Evolutionary conservation across 2,329 filamentous ascomycete genomes (phyloP).

Genomic region (Tolypocladium cylindrosporum): DNA sequence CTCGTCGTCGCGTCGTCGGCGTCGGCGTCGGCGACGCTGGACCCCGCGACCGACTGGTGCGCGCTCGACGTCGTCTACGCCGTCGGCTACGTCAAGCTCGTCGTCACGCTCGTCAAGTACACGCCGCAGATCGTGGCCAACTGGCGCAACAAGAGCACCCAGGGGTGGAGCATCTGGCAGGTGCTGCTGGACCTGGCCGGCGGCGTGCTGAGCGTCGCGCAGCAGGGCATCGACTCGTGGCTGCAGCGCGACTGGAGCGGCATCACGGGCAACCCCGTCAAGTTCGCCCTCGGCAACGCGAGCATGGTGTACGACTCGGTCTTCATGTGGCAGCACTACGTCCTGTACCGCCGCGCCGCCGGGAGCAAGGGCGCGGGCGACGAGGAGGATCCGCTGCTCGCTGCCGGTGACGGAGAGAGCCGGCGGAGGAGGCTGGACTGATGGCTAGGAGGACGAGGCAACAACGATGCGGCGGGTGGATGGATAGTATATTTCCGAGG

Average conservation of each 20-base stretch:
- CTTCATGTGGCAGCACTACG: slow-evolving; percentile 83
- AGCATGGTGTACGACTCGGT: slow-evolving; percentile 77
- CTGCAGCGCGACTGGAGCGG: slow-evolving; percentile 83
- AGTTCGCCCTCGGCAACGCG: slow-evolving; percentile 77
- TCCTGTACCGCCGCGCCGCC: slow-evolving; percentile 49
- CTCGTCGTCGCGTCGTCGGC: slow-evolving; percentile 30
- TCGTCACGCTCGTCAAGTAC: slow-evolving; percentile 87
- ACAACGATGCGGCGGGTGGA: neutral
- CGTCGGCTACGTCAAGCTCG: slow-evolving; percentile 78
- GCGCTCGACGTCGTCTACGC: slow-evolving; percentile 56
- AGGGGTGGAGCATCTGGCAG: slow-evolving; percentile 78
- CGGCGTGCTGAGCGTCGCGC: slow-evolving; percentile 69
- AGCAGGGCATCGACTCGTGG: slow-evolving; percentile 77
- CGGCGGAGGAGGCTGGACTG: neutral
- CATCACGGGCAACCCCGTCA: slow-evolving; percentile 83
- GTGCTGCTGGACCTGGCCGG: slow-evolving; percentile 79
- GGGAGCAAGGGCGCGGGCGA: neutral
- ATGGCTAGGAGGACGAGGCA: neutral
- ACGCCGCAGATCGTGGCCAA: slow-evolving; percentile 79
- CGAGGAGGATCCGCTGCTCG: slow-evolving; percentile 16
- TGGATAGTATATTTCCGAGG: no score
- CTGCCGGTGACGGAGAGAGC: slow-evolving; percentile 3
- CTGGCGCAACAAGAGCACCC: slow-evolving; percentile 73
- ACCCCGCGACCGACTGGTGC: slow-evolving; percentile 42
- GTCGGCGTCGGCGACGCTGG: slow-evolving; percentile 1